Evolutionary conservation across 805 yeast genomes (phyloP).

Genomic region (Naumovozyma baii): DNA sequence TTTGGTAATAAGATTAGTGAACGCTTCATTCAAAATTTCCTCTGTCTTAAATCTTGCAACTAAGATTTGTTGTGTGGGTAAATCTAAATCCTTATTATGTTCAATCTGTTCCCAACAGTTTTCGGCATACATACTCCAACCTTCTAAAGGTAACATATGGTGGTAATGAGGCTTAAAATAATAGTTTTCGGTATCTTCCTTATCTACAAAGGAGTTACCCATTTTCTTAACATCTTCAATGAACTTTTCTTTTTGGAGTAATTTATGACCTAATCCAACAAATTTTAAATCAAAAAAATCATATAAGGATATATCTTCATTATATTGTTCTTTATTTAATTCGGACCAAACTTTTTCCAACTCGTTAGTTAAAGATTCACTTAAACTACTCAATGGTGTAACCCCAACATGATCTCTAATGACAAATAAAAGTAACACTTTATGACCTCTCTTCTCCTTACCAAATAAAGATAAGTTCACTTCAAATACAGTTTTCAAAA

Average conservation of each 20-base stretch:
- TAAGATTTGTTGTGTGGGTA: constrained; percentile 92
- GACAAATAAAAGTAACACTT: constrained; percentile 71
- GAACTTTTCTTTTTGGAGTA: constrained; percentile 69
- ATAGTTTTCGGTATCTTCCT: constrained; percentile 13
- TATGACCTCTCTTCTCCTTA: constrained; percentile 37
- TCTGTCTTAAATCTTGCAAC: constrained; percentile 94
- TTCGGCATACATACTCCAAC: constrained; percentile 87
- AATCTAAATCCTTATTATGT: constrained; percentile 82
- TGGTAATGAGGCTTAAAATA: constrained; percentile 66
- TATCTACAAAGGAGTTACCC: constrained; percentile 49
- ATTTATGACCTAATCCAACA: constrained; percentile 74
- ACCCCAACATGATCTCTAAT: constrained; percentile 85
- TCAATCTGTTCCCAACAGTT: constrained; percentile 94
- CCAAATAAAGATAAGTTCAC: constrained; percentile 85
- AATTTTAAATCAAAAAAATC: constrained; percentile 84
- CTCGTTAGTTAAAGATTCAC: constrained; percentile 61
- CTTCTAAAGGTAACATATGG: constrained; percentile 84
- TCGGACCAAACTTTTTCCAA: constrained; percentile 69
- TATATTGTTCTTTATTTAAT: constrained; percentile 61
- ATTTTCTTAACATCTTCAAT: constrained; percentile 46
- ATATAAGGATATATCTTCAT: constrained; percentile 41
- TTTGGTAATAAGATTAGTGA: constrained; percentile 34
- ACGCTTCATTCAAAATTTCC: constrained; percentile 58
- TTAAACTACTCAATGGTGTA: constrained; percentile 68
- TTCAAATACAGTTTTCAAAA: constrained; percentile 90